Evolutionary conservation across 352 stramenopile species (phyloP).

Genomic region (Pythium oligandrum): DNA sequence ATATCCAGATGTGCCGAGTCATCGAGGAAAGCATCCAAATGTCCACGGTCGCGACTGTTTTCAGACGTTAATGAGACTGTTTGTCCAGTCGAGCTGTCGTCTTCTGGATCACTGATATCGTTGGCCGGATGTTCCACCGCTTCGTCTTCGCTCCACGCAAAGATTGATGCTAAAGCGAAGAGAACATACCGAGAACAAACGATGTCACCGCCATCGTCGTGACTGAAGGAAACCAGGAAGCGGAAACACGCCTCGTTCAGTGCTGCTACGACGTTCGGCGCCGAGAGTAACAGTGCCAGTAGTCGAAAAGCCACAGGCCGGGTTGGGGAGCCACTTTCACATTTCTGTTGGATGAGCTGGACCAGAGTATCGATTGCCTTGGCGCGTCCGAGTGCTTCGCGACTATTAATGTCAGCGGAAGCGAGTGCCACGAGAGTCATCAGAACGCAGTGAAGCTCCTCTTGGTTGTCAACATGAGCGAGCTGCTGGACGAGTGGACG

Average conservation of each 20-base stretch:
- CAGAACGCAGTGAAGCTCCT: constrained; percentile 37
- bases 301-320: constrained; percentile 33
- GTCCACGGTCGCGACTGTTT: neutral
- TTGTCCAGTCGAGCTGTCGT: constrained; percentile 2
- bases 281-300: constrained; percentile 48
- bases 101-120: neutral
- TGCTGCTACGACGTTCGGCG: constrained; percentile 30
- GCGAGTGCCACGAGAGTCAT: constrained; percentile 32
- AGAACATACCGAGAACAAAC: constrained; percentile 47
- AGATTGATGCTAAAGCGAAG: constrained; percentile 48
- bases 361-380: constrained; percentile 36
- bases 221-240: constrained; percentile 47
- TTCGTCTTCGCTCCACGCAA: constrained; percentile 40
- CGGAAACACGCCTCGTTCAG: constrained; percentile 35
- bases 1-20: constrained; percentile 34
- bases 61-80: too few species aligned
- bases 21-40: constrained; percentile 46
- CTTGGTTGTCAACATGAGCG: constrained; percentile 14
- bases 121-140: neutral
- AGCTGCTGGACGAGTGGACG: constrained; percentile 43
- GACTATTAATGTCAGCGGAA: constrained; percentile 16
- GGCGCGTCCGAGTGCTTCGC: constrained; percentile 35
- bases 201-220: constrained; percentile 13
- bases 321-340: neutral
- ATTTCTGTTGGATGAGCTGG: constrained; percentile 15